phyloP scores from a whole-genome alignment of 352 stramenopile genomes.

The Pythium oligandrum region DNA sequence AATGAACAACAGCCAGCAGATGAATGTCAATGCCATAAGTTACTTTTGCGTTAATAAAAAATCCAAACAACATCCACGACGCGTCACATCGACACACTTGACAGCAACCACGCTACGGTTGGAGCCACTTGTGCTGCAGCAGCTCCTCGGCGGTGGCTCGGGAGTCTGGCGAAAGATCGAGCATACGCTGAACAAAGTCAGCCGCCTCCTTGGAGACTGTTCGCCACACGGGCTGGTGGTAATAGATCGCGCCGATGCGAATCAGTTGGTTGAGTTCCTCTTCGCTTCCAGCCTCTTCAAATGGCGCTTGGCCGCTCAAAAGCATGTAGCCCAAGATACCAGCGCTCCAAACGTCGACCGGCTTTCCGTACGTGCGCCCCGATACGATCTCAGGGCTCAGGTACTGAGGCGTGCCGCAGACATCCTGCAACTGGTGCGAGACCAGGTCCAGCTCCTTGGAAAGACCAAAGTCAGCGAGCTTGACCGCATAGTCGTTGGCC shows the following conservation, averaged over 20 bases:
- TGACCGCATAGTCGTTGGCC: slow-evolving; percentile 75
- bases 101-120: not conserved
- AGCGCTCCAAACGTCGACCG: slow-evolving; percentile 93
- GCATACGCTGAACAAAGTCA: slow-evolving; percentile 83
- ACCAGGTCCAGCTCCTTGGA: slow-evolving; percentile 88
- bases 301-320: slow-evolving; percentile 52
- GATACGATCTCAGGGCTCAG: slow-evolving; percentile 95
- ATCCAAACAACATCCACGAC: too few species aligned
- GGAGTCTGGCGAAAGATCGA: slow-evolving; percentile 80
- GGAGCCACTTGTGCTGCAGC: slow-evolving; percentile 50
- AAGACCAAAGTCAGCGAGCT: slow-evolving; percentile 89
- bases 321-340: slow-evolving; percentile 96
- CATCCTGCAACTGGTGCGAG: slow-evolving; percentile 82
- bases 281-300: slow-evolving; percentile 46
- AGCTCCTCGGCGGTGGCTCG: slow-evolving; percentile 51
- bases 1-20: too few species aligned
- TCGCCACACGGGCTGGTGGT: slow-evolving; percentile 85
- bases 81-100: too few species aligned
- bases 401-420: slow-evolving; percentile 96
- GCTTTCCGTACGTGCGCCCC: slow-evolving; percentile 85
- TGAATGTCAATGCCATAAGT: too few species aligned
- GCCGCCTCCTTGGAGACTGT: slow-evolving; percentile 75
- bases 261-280: slow-evolving; percentile 77
- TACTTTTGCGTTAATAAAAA: too few species aligned
- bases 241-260: slow-evolving; percentile 88